Evolutionary conservation across 2,329 filamentous ascomycete species (phyloP), one percentile per base, ranked within the genome.

Genomic region (Furcasterigmium furcatum): DNA sequence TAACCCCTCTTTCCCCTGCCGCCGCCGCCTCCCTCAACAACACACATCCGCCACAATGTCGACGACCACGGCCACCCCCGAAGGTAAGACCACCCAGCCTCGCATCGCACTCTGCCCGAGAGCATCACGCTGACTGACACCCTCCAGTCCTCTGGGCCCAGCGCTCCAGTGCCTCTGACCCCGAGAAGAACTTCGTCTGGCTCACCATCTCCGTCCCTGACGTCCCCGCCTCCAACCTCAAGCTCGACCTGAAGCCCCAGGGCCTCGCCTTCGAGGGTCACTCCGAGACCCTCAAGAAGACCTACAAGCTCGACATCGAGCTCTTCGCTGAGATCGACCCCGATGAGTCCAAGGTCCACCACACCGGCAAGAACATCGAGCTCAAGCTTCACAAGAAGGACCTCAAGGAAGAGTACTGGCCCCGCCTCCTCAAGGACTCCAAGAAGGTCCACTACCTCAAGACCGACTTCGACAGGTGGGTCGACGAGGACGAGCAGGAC

Each of bases 391-490:
- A 89, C 72, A 99, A 99, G 88, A 96, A 96, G 85, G 91, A 95
- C 64, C 79, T 94, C 55, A 88, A 91, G 72, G 83, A 90, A 62
- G 90, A 94, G 71, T 97, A 86, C 82, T 99, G 94, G 94, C 91
- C 91, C 52, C 84, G 94, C 54, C 80, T 99, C 61, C 79, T 96
- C 66, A 96, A 96, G 84, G 88, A 92, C 50, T 70, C 76, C 56
- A 86, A 89, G 79, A 96, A 90, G 77, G 74, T 88, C 45, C 94
- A 97, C 74, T 99, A 91, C 82, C 73, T 99, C 62, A 96, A 96
- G 85, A 97, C 94, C 54, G 87, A 99, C 74, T 99, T 99, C 60
- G 91, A 96, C 77, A 96, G 96, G 87, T 96, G 91, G 91, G 88
- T 96, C 61, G 91, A 96, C 58, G 90, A 96, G 82, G 91, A 99